Conservation (phyloP, 345 rosid genomes). For the Murraya paniculata region DNA sequence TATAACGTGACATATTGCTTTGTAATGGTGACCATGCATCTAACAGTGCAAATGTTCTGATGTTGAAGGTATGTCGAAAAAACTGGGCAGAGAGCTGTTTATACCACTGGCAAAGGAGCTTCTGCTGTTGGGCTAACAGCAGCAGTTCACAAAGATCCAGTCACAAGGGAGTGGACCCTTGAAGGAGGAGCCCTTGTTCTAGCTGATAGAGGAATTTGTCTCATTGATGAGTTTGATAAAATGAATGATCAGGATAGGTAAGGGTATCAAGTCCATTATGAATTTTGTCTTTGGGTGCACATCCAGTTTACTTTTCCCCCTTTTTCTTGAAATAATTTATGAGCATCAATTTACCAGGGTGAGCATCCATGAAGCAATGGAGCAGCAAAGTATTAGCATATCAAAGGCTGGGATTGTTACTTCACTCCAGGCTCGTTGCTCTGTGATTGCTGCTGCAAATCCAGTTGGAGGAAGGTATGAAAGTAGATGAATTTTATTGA, state of each 20-base stretch:
- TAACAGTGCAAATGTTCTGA: slow-evolving; percentile 12
- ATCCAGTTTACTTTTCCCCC: neutral
- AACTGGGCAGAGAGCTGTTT: slow-evolving; percentile 98
- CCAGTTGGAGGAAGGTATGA: slow-evolving; percentile 90
- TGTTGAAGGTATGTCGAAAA: slow-evolving; percentile 81
- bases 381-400: slow-evolving; percentile 98
- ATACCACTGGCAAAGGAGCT: slow-evolving; percentile 99
- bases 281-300: neutral
- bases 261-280: slow-evolving; percentile 9
- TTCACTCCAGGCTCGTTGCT: slow-evolving; percentile 98
- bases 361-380: slow-evolving; percentile 99
- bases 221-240: slow-evolving; percentile 98
- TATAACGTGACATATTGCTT: neutral
- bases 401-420: slow-evolving; percentile 98
- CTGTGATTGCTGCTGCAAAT: slow-evolving; percentile 98
- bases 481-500: neutral
- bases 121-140: slow-evolving; percentile 98
- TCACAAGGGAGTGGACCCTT: slow-evolving; percentile 99
- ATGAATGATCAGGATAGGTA: slow-evolving; percentile 99
- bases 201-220: slow-evolving; percentile 95
- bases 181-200: slow-evolving; percentile 99
- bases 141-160: slow-evolving; percentile 99
- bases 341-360: slow-evolving; percentile 48
- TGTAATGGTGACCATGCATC: slow-evolving; percentile 3
- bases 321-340: neutral